Conservation (phyloP, 345 rosid genomes). For the Adansonia digitata region DNA sequence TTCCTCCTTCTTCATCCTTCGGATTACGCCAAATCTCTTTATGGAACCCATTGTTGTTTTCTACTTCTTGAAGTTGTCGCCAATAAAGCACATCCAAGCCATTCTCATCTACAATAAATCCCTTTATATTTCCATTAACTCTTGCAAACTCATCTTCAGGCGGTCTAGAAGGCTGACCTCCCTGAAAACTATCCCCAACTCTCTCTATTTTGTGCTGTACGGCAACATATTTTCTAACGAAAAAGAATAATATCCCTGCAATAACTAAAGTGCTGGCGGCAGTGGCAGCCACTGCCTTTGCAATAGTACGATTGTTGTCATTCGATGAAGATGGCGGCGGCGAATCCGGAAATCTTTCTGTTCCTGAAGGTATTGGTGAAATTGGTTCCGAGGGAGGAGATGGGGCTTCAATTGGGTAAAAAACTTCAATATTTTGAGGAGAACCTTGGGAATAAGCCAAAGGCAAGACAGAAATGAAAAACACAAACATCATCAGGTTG, state of each 20-base stretch:
- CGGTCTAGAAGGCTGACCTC: constrained; percentile 19
- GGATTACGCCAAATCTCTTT: constrained; percentile 22
- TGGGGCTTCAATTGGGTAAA: constrained; percentile 30
- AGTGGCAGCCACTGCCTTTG: constrained; percentile 55
- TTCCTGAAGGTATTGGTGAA: neutral
- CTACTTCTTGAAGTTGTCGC: constrained; percentile 44
- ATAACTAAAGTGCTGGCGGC: constrained; percentile 55
- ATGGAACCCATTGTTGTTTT: constrained; percentile 20
- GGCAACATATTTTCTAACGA: constrained; percentile 29
- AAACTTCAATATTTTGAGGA: constrained; percentile 60
- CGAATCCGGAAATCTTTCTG: constrained; percentile 5
- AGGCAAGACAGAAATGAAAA: constrained; percentile 20
- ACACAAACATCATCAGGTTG: neutral
- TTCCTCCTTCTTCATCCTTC: constrained; percentile 23
- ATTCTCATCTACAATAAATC: constrained; percentile 61
- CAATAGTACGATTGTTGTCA: constrained; percentile 20
- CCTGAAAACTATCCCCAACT: constrained; percentile 13
- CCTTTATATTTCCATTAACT: constrained; percentile 42
- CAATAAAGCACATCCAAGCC: constrained; percentile 80
- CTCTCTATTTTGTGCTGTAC: constrained; percentile 34
- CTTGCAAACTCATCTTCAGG: constrained; percentile 27
- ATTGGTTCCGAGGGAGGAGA: constrained; percentile 18
- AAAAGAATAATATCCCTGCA: constrained; percentile 47
- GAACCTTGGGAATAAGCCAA: constrained; percentile 34
- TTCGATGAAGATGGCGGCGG: constrained; percentile 2